Percentiles rank a stretch among this genome's conserved stretches.
These are phyloP conservation scores for Entophlyctis luteolus DNA, from an alignment of 192 early-diverging fungal species.

Conservation along the genomic window DNA sequence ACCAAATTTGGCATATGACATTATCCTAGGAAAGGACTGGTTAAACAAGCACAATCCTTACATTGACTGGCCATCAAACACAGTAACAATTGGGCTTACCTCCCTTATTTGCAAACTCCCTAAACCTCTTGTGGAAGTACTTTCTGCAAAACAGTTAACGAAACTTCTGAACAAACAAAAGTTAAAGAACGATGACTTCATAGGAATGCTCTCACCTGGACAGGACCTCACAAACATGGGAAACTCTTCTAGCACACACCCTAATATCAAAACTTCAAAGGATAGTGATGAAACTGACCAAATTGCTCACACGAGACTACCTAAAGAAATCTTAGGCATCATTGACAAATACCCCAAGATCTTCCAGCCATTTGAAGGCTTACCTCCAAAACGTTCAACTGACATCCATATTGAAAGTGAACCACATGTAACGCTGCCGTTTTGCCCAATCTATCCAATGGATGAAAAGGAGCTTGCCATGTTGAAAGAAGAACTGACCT, in stretches of 20 bases:
- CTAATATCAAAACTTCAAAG: background rate
- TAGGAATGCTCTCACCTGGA: background rate
- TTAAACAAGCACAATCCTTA: background rate
- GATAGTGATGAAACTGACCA: background rate
- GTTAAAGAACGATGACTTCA: background rate
- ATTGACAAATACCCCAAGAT: no score
- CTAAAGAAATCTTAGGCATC: background rate
- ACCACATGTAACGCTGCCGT: no score
- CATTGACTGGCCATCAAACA: slow-evolving; percentile 18
- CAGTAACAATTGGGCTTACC: background rate
- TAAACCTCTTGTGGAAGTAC: background rate
- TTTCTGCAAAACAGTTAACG: background rate
- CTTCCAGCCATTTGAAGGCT: no score
- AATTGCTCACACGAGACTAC: background rate
- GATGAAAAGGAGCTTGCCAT: no score
- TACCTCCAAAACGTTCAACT: background rate
- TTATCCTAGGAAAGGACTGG: slow-evolving; percentile 24
- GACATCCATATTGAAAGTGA: background rate
- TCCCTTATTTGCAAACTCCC: background rate
- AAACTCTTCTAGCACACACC: background rate
- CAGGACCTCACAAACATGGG: background rate
- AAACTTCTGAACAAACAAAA: background rate
- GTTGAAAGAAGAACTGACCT: no score
- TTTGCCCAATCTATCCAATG: no score
- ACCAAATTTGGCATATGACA: slow-evolving; percentile 13